Conservation (phyloP, 176 grass and related monocot genomes). For the Eragrostis nindensis region DNA sequence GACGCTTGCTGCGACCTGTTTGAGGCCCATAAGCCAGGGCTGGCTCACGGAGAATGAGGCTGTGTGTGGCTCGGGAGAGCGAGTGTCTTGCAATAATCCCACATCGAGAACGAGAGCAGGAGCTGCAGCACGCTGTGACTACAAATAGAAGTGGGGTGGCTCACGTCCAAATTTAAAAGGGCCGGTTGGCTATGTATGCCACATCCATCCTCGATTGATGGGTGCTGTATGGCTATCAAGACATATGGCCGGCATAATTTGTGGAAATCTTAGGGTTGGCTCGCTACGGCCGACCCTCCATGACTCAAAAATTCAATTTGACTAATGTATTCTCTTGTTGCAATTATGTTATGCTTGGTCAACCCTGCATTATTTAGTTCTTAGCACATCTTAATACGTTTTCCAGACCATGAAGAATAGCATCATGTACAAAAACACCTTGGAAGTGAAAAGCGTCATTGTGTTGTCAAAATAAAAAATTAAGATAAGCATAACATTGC, state of each 20-base stretch:
- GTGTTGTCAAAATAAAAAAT: neutral
- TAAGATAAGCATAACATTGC: constrained; percentile 5
- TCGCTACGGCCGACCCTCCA: constrained; percentile 77
- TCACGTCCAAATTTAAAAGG: neutral
- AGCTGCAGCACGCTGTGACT: neutral
- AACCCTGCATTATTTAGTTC: no score
- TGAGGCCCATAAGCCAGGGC: neutral
- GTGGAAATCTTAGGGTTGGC: constrained; percentile 73
- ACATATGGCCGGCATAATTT: constrained; percentile 99
- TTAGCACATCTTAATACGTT: no score
- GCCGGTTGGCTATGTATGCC: constrained; percentile 90
- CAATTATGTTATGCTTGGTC: no score
- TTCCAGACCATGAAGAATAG: neutral
- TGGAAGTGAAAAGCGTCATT: no score
- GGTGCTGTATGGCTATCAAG: constrained; percentile 99
- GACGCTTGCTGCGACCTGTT: no score
- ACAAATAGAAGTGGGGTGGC: neutral
- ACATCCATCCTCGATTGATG: constrained; percentile 68
- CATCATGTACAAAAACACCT: neutral
- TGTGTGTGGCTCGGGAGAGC: no score
- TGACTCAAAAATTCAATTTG: no score
- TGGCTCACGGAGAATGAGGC: no score
- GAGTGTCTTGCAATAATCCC: constrained; percentile 38
- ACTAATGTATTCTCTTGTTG: no score
- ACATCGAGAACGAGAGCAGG: neutral